A percentile compares a stretch with the other conserved stretches of the same genome.
These are phyloP conservation scores for Globisporangium yorkense DNA, from an alignment of 352 stramenopile species.

Conservation along the genomic window DNA sequence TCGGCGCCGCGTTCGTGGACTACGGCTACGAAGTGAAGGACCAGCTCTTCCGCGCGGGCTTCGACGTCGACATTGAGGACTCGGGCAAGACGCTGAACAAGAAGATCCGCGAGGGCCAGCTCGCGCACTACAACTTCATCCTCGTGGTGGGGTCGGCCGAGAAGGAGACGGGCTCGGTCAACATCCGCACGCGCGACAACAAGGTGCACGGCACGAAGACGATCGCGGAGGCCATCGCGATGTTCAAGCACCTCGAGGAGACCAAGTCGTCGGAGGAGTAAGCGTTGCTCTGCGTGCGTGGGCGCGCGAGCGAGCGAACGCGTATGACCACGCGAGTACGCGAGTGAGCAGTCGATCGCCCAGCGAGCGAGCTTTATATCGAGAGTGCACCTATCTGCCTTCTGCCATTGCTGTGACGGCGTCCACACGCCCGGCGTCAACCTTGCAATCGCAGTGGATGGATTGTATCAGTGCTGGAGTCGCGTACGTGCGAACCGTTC, in stretches of 20 bases:
- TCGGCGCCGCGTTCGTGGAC: constrained; percentile 88
- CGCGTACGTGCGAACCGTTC: too few species aligned
- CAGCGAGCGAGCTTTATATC: too few species aligned
- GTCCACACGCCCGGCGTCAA: too few species aligned
- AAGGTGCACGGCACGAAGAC: constrained; percentile 64
- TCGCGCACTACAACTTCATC: constrained; percentile 85
- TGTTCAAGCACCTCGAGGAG: constrained; percentile 85
- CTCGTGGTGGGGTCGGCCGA: constrained; percentile 77
- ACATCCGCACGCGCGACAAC: constrained; percentile 81
- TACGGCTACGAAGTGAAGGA: constrained; percentile 71
- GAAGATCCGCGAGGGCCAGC: constrained; percentile 66
- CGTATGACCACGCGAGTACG: too few species aligned
- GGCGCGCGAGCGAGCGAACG: too few species aligned
- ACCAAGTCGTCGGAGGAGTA: constrained; percentile 68
- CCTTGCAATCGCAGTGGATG: too few species aligned
- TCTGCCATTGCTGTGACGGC: too few species aligned
- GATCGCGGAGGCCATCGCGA: constrained; percentile 90
- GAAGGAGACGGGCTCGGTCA: constrained; percentile 40
- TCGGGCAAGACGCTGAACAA: constrained; percentile 86
- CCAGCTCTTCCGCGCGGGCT: constrained; percentile 89
- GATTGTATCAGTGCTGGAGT: too few species aligned
- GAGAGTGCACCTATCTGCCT: too few species aligned
- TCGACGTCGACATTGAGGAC: constrained; percentile 64
- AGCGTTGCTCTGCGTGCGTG: not conserved
- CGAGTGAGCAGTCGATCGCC: too few species aligned